Conservation (phyloP, 2,329 filamentous ascomycete species). For the Colletotrichum nymphaeae region DNA sequence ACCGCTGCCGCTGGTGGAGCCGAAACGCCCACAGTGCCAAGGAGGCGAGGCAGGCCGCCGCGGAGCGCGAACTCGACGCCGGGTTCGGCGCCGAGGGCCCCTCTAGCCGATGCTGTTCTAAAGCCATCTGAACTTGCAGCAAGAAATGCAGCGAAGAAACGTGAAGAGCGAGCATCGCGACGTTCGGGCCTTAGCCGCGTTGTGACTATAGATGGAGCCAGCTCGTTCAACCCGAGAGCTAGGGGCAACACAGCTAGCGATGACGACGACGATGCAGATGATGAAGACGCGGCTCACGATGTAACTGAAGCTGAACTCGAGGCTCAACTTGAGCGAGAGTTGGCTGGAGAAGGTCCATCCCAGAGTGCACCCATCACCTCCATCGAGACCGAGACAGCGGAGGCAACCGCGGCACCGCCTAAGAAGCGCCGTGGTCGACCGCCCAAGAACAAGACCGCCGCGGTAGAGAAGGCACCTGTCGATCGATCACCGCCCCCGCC, state of each 20-base stretch:
- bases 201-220: conserved; percentile 22
- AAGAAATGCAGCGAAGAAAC: conserved; percentile 28
- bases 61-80: conserved; percentile 48
- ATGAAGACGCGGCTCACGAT: conserved; percentile 35
- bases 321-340: conserved; percentile 47
- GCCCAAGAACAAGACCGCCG: conserved; percentile 18
- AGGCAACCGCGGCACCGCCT: not conserved
- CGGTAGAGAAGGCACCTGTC: not conserved
- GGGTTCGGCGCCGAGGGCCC: conserved; percentile 7
- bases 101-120: not conserved
- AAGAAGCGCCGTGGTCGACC: conserved; percentile 32
- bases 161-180: conserved; percentile 30
- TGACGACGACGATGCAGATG: not conserved
- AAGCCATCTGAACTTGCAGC: conserved; percentile 30
- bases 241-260: not conserved
- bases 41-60: conserved; percentile 45
- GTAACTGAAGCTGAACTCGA: conserved; percentile 46
- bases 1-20: conserved; percentile 15
- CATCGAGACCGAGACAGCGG: conserved; percentile 32
- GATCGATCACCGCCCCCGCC: conserved; percentile 29
- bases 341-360: conserved; percentile 40
- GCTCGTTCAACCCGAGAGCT: conserved; percentile 18
- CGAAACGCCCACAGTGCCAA: conserved; percentile 41
- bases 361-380: not conserved
- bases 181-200: conserved; percentile 30